These are phyloP conservation scores for Trametes versicolor DNA, from an alignment of 1,284 basidiomycete genomes.

Conservation along the genomic window DNA sequence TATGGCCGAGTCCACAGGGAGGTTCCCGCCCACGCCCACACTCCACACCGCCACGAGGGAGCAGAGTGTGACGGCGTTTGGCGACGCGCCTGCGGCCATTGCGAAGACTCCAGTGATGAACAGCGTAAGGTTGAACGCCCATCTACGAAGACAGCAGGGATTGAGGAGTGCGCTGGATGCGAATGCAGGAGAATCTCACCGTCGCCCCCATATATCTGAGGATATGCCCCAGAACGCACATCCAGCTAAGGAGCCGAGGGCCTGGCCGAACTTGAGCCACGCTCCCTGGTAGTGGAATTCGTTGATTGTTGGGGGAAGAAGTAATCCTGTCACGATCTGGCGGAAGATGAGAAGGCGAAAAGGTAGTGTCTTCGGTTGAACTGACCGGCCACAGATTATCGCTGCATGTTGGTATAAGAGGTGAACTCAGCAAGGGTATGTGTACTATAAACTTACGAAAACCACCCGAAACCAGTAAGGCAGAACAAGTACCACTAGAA, in stretches of 20 bases:
- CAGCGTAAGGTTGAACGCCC: constrained; percentile 65
- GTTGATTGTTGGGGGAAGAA: constrained; percentile 61
- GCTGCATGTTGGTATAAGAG: too few relatives aligned
- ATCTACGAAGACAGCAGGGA: background rate
- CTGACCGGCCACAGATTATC: constrained; percentile 73
- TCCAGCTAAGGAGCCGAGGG: constrained; percentile 71
- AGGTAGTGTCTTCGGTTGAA: background rate
- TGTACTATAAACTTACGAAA: constrained; percentile 58
- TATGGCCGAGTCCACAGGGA: constrained; percentile 82
- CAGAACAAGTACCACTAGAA: constrained; percentile 60
- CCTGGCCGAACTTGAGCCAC: constrained; percentile 63
- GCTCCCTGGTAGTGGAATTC: constrained; percentile 65
- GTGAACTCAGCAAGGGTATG: background rate
- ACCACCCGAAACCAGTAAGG: constrained; percentile 74
- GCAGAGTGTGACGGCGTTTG: constrained; percentile 60
- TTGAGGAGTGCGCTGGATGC: background rate
- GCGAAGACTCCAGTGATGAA: constrained; percentile 76
- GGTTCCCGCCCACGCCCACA: constrained; percentile 73
- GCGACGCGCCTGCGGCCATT: constrained; percentile 64
- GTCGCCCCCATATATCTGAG: constrained; percentile 40
- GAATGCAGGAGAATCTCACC: constrained; percentile 42
- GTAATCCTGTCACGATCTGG: constrained; percentile 65
- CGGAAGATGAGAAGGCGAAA: background rate
- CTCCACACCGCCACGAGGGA: constrained; percentile 64
- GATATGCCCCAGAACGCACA: constrained; percentile 67